Evolutionary conservation across 2,329 filamentous ascomycete genomes (phyloP).

Genomic region (Tolypocladium paradoxum): DNA sequence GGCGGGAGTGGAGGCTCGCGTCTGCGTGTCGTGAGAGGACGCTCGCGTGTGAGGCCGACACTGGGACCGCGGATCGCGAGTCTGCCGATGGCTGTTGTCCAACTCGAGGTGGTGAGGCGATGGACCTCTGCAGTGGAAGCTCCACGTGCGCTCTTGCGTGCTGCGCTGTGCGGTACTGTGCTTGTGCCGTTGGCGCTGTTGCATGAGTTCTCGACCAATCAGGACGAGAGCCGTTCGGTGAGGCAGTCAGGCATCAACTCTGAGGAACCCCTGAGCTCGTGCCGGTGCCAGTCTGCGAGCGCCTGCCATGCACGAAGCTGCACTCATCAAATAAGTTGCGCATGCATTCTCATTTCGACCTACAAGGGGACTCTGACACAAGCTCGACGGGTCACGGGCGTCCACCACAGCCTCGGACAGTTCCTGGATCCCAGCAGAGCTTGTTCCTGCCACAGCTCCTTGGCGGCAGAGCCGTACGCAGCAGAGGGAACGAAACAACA

Average conservation of each 20-base stretch:
- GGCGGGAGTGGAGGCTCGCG: slow-evolving; percentile 3
- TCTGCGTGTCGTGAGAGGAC: slow-evolving; percentile 1
- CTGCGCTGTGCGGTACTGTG: not conserved
- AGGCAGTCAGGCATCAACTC: slow-evolving; percentile 28
- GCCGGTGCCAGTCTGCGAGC: not conserved
- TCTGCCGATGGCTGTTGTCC: slow-evolving; percentile 1
- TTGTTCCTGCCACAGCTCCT: not conserved
- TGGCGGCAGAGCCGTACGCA: not conserved
- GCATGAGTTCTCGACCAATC: slow-evolving; percentile 17
- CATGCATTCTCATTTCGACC: not conserved
- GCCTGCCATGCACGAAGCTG: not conserved
- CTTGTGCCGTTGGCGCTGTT: not conserved
- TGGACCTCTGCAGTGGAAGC: not conserved
- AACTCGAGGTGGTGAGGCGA: not conserved
- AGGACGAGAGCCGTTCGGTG: slow-evolving; percentile 9
- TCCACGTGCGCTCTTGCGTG: not conserved
- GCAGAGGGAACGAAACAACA: not conserved
- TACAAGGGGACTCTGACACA: too few species aligned
- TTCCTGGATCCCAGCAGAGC: not conserved
- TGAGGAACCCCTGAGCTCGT: slow-evolving; percentile 2
- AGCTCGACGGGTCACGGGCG: too few species aligned
- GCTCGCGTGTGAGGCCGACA: not conserved
- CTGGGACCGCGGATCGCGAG: not conserved
- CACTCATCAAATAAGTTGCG: not conserved
- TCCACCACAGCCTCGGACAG: not conserved